A percentile compares a stretch with the other conserved stretches of the same genome.
phyloP scores from a whole-genome alignment of 257 asterid genomes.

The Solanum medicagineum region DNA sequence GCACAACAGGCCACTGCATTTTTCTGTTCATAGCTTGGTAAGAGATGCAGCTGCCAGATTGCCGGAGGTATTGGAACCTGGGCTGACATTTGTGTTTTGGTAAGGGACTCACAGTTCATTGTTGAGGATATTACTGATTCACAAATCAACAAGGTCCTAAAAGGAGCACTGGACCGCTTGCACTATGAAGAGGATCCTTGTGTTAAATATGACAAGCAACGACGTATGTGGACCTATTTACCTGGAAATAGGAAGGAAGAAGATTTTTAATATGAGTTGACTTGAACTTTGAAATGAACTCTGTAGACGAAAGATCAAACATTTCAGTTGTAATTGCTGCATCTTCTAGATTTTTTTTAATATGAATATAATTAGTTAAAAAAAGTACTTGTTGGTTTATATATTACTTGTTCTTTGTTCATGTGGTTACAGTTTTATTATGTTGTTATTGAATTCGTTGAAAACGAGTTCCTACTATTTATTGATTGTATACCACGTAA shows the following conservation, averaged over 20 bases:
- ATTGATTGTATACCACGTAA: not conserved
- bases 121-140: constrained; percentile 82
- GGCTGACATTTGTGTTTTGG: constrained; percentile 54
- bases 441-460: not conserved
- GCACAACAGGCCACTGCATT: constrained; percentile 74
- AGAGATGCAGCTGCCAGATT: constrained; percentile 93
- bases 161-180: constrained; percentile 87
- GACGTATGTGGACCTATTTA: constrained; percentile 76
- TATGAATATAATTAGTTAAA: too few relatives aligned
- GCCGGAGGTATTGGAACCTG: constrained; percentile 94
- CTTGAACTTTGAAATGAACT: not conserved
- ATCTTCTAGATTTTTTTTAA: too few relatives aligned
- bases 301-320: too few relatives aligned
- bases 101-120: constrained; percentile 81
- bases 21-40: constrained; percentile 83
- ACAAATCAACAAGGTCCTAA: constrained; percentile 81
- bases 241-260: constrained; percentile 87
- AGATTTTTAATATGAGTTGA: constrained; percentile 94
- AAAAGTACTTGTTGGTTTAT: too few relatives aligned
- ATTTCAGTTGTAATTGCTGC: too few relatives aligned
- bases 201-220: constrained; percentile 31
- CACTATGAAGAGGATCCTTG: constrained; percentile 92
- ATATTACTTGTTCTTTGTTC: too few relatives aligned
- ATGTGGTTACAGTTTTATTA: too few relatives aligned
- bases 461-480: not conserved